These are phyloP conservation scores for Pleurotus sapidus DNA, from an alignment of 768 basidiomycete genomes.

Conservation along the genomic window DNA sequence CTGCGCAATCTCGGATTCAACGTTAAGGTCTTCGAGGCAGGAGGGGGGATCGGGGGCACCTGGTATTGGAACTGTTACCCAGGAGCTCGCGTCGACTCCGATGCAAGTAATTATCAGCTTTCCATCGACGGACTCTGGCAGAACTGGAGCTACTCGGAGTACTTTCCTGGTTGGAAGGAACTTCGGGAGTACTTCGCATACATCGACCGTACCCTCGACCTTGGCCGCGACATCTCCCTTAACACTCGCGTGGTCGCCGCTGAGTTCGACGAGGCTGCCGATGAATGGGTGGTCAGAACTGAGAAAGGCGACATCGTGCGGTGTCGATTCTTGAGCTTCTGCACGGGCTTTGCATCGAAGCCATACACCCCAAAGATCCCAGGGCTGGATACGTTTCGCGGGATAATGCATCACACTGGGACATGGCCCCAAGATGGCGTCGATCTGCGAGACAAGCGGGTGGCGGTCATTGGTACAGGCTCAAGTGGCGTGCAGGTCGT, in stretches of 20 bases:
- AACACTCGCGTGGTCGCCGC: conserved; percentile 20
- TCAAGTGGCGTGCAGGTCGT: conserved; percentile 15
- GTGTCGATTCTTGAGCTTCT: conserved; percentile 11
- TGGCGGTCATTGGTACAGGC: conserved; percentile 23
- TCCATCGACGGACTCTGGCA: conserved; percentile 5
- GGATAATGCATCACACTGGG: conserved; percentile 18
- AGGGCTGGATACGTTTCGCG: conserved; percentile 21
- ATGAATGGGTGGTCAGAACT: conserved; percentile 12
- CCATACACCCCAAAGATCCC: conserved; percentile 16
- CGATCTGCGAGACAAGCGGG: conserved; percentile 17
- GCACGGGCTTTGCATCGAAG: conserved; percentile 13
- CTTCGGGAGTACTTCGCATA: conserved; percentile 19
- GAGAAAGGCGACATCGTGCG: conserved; percentile 5
- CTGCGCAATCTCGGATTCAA: neutral
- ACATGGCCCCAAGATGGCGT: conserved; percentile 19
- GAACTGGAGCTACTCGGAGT: neutral
- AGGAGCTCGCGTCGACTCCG: conserved; percentile 7
- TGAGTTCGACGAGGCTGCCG: conserved; percentile 11
- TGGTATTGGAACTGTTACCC: conserved; percentile 8
- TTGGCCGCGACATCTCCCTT: conserved; percentile 18
- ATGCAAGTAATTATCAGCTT: neutral
- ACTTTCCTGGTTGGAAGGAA: neutral
- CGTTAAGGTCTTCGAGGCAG: neutral
- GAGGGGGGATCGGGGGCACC: conserved; percentile 15
- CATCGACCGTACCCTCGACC: conserved; percentile 20